Percentiles rank a stretch among this genome's conserved stretches.
These are phyloP conservation scores for Beta vulgaris DNA, from an alignment of 148 eudicot species.

Conservation along the genomic window DNA sequence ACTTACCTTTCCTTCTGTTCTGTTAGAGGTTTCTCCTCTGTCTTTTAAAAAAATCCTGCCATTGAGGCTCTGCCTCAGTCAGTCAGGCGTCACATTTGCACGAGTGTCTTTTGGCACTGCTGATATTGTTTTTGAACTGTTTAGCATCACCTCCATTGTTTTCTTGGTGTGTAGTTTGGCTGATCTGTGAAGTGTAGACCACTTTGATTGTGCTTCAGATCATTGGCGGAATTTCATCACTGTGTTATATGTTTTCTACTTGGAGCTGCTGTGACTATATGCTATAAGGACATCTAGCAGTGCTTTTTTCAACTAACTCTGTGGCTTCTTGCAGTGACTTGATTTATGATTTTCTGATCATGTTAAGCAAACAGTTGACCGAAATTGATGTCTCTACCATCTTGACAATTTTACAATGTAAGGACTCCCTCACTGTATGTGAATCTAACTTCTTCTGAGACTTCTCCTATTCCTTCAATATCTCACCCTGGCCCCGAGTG, in stretches of 20 bases:
- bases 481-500: background rate
- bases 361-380: slow-evolving; percentile 73
- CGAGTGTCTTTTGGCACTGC: too few relatives aligned
- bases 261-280: background rate
- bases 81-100: background rate
- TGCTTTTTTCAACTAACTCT: slow-evolving; percentile 6
- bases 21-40: background rate
- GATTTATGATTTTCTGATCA: slow-evolving; percentile 75
- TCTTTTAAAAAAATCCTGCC: background rate
- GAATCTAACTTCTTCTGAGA: background rate
- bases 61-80: background rate
- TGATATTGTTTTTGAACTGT: background rate
- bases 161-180: background rate
- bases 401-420: slow-evolving; percentile 70
- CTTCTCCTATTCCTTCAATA: background rate
- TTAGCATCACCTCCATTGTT: background rate
- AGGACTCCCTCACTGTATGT: slow-evolving; percentile 21
- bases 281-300: background rate
- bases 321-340: slow-evolving; percentile 63
- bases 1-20: background rate
- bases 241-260: background rate
- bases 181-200: background rate
- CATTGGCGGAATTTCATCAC: background rate
- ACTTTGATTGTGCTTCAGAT: background rate
- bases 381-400: slow-evolving; percentile 90